Percentiles rank a stretch among this genome's conserved stretches.
Conservation (phyloP, 441 rosid species). For the Croton setiger region DNA sequence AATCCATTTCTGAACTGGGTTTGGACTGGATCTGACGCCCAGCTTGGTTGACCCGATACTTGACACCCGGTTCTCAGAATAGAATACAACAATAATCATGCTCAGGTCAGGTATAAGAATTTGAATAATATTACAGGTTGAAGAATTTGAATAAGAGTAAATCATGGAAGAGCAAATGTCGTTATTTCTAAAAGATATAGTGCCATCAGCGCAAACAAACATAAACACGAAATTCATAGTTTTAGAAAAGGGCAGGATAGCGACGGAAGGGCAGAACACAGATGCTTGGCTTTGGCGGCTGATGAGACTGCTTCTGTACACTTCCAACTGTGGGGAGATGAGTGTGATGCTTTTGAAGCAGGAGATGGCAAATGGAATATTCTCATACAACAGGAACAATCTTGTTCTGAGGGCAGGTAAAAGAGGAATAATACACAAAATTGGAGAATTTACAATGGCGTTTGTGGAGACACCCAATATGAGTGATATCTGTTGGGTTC, state of each 20-base stretch:
- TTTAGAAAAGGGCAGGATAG: conserved; percentile 45
- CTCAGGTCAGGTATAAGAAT: too few species aligned
- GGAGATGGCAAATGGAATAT: conserved; percentile 71
- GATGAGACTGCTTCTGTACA: conserved; percentile 82
- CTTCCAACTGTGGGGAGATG: conserved; percentile 76
- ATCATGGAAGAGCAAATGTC: conserved; percentile 15
- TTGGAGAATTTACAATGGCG: conserved; percentile 63
- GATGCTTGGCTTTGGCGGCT: conserved; percentile 66
- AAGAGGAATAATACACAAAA: conserved; percentile 59
- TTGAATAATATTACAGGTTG: too few species aligned
- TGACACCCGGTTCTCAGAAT: too few species aligned
- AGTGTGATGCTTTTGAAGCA: conserved; percentile 61
- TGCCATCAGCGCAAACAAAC: conserved; percentile 77
- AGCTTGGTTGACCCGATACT: too few species aligned
- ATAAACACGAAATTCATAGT: conserved; percentile 65
- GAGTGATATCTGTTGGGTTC: conserved; percentile 72
- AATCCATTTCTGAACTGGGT: too few species aligned
- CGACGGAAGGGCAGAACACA: conserved; percentile 38
- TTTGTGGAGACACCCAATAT: conserved; percentile 80
- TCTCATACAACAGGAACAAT: conserved; percentile 55
- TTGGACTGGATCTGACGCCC: too few species aligned
- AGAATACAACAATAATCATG: too few species aligned
- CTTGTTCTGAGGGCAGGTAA: conserved; percentile 67
- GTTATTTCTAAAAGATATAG: conserved; percentile 45
- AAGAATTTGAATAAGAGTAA: not conserved